These are phyloP conservation scores for Aspergillus nidulans DNA, from an alignment of 495 filamentous ascomycete genomes.

Conservation along the genomic window DNA sequence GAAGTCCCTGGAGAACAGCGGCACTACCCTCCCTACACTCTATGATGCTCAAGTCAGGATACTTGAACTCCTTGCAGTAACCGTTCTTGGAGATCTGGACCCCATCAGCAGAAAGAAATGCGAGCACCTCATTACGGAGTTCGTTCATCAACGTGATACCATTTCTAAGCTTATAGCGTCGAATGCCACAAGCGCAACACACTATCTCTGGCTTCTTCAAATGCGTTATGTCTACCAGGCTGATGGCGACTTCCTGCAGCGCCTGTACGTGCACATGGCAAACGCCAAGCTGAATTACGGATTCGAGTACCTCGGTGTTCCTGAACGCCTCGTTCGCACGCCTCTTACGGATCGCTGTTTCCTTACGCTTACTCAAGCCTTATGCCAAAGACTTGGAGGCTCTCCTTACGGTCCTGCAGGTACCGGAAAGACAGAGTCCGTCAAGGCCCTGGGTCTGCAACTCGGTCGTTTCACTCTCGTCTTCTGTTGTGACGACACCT, in stretches of 20 bases:
- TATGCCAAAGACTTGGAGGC: slow-evolving; percentile 90
- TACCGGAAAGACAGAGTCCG: slow-evolving; percentile 99
- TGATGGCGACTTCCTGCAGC: slow-evolving; percentile 75
- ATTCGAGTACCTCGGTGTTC: slow-evolving; percentile 95
- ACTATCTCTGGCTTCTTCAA: slow-evolving; percentile 92
- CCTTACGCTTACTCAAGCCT: slow-evolving; percentile 90
- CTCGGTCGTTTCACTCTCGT: slow-evolving; percentile 96
- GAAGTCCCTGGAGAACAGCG: slow-evolving; percentile 64
- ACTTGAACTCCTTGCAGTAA: slow-evolving; percentile 75
- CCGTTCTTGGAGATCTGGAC: slow-evolving; percentile 88
- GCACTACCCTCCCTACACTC: slow-evolving; percentile 58
- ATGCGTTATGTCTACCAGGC: slow-evolving; percentile 92
- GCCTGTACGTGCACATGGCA: slow-evolving; percentile 91
- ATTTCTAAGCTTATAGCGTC: slow-evolving; percentile 76
- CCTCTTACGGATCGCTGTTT: slow-evolving; percentile 97
- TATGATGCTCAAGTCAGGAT: slow-evolving; percentile 74
- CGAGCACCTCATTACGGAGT: slow-evolving; percentile 98
- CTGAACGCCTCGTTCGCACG: slow-evolving; percentile 91
- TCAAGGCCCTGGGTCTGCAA: slow-evolving; percentile 94
- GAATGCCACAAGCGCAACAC: slow-evolving; percentile 70
- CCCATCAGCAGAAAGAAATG: slow-evolving; percentile 88
- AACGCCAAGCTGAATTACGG: slow-evolving; percentile 94
- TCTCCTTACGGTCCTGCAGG: slow-evolving; percentile 97
- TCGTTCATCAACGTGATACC: slow-evolving; percentile 91
- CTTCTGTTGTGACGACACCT: slow-evolving; percentile 98